Conservation (phyloP, 1,284 basidiomycete genomes). For the Apiotrichum montevideense region DNA sequence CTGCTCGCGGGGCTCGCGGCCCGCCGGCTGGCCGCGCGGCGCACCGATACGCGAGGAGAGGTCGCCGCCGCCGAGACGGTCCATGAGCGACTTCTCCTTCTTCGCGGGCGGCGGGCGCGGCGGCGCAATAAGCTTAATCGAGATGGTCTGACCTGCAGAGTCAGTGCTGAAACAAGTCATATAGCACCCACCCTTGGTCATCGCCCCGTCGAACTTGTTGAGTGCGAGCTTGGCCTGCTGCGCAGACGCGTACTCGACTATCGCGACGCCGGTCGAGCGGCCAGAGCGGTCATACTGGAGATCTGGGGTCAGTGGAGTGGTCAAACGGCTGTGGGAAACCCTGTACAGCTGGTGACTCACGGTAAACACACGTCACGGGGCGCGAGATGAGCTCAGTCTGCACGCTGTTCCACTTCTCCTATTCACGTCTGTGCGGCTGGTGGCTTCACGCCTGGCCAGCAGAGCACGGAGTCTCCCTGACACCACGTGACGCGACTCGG, state of each 20-base stretch:
- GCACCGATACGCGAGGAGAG: not conserved
- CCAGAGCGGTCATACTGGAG: slow-evolving; percentile 88
- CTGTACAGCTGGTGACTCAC: slow-evolving; percentile 15
- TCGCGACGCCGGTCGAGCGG: slow-evolving; percentile 78
- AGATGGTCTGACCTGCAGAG: slow-evolving; percentile 68
- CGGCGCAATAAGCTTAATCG: slow-evolving; percentile 55
- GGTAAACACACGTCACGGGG: slow-evolving; percentile 10
- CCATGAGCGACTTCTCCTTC: slow-evolving; percentile 3
- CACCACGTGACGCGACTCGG: too few relatives aligned
- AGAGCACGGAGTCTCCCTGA: too few relatives aligned
- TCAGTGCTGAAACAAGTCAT: not conserved
- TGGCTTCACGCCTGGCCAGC: too few relatives aligned
- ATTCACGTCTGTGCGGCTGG: not conserved
- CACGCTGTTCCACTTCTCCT: not conserved
- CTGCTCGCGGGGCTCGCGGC: not conserved
- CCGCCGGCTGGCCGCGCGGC: not conserved
- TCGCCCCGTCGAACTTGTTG: slow-evolving; percentile 78
- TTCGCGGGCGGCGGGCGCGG: slow-evolving; percentile 3
- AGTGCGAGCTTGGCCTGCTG: slow-evolving; percentile 77
- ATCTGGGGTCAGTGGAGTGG: slow-evolving; percentile 9
- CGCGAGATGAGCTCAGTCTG: slow-evolving; percentile 20
- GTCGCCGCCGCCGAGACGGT: slow-evolving; percentile 5
- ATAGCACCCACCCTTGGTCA: slow-evolving; percentile 68
- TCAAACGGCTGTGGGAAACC: slow-evolving; percentile 7
- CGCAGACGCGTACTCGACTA: slow-evolving; percentile 71